Evolutionary conservation across 192 early-diverging fungal genomes (phyloP), one percentile per base, ranked within the genome.

Genomic region (Entrophospora sp.): DNA sequence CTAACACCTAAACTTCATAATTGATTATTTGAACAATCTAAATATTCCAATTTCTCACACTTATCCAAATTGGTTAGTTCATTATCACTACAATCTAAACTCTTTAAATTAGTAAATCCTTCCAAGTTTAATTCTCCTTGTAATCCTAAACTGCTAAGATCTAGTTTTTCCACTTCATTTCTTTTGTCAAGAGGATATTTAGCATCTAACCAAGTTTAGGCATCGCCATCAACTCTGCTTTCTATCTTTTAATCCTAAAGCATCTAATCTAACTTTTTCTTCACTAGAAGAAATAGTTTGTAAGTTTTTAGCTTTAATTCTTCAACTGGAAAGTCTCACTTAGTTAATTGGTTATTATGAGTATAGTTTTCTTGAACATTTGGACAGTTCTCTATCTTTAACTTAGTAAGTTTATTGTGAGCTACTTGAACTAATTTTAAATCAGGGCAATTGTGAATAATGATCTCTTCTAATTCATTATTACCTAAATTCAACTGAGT

Each of bases 61-160:
- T 27, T 24, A 1, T 52, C 24, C 22, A 52, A 52, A 52, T 52
- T 52, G 24, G 24, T 5, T 52, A 52, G 22, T 12, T 24, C 10
- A 52, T 52, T 52, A 52, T 27, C 24, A 24, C 8, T n/a, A 5
- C 49, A 52, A 52, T 52, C 24, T 52, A 52, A 52, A n/a, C 25
- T 52, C 22, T 52, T 27, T 52, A 52, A 52, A 27, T 52, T 52
- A 52, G 49, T 5, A 52, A 52, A 52, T n/a, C 49, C 49, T 22
- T 16, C 3, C 3, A 52, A 52, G 1, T 52, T 52, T 52, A 52
- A 52, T 24, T n/a, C 10, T 24, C 24, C 24, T 52, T 52, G n/a
- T 52, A 52, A 25, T 52, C 22, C 22, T 52, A n/a, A 24, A 24
- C 10, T 12, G 22, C 24, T 52, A 52, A 52, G 10, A 52, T 5